A percentile compares a stretch with the other conserved stretches of the same genome.
Conservation (phyloP, 495 filamentous ascomycete species). For the Penicillium paradoxum region DNA sequence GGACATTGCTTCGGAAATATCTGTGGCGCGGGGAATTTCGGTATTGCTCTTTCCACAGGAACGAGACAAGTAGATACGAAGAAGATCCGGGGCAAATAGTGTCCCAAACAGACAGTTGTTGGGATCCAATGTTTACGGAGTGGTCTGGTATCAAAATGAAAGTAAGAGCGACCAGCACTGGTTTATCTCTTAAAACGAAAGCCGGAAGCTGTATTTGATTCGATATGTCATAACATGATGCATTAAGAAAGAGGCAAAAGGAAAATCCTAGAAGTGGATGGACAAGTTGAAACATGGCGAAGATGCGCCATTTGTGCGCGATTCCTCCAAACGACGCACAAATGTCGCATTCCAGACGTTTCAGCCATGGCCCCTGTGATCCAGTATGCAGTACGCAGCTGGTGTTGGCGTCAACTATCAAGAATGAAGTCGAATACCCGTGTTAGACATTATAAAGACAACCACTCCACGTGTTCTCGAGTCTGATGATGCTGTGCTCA, state of each 20-base stretch:
- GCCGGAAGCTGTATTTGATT: neutral
- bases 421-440: neutral
- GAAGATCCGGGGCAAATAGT: neutral
- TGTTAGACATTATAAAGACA: slow-evolving; percentile 5
- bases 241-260: slow-evolving; percentile 14
- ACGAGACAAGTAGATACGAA: neutral
- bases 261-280: slow-evolving; percentile 14
- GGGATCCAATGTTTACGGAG: neutral
- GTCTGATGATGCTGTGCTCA: slow-evolving; percentile 1
- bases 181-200: slow-evolving; percentile 3
- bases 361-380: slow-evolving; percentile 13
- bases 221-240: neutral
- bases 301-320: slow-evolving; percentile 40
- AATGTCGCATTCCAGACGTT: slow-evolving; percentile 37
- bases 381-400: neutral
- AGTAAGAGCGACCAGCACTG: slow-evolving; percentile 4
- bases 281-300: slow-evolving; percentile 7
- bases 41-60: neutral
- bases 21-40: neutral
- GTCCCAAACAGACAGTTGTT: neutral
- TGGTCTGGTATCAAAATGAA: neutral
- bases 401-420: neutral
- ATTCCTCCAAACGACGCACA: slow-evolving; percentile 33
- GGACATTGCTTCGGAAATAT: slow-evolving; percentile 10
- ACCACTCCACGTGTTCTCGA: slow-evolving; percentile 4